These are phyloP conservation scores for Saccharomyces kudriavzevii DNA, from an alignment of 805 yeast species.

Conservation along the genomic window DNA sequence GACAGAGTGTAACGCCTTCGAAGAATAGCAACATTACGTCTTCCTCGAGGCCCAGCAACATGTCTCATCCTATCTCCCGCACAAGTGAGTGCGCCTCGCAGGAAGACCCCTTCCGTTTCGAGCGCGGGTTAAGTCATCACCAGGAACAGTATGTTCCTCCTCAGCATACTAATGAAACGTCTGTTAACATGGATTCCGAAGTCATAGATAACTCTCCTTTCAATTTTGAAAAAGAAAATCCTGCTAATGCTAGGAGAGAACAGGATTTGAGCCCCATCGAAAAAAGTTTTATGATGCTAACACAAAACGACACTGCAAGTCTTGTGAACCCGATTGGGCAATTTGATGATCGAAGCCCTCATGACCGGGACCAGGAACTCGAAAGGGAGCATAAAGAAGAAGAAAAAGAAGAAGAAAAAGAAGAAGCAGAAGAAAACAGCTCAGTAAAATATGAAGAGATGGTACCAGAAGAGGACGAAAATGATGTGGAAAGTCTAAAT, in stretches of 20 bases:
- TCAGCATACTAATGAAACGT: neutral
- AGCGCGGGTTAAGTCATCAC: neutral
- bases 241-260: neutral
- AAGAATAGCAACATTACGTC: neutral
- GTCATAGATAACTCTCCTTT: neutral
- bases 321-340: neutral
- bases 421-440: neutral
- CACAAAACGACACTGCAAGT: constrained; percentile 17
- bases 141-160: neutral
- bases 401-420: neutral
- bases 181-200: neutral
- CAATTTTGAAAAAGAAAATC: neutral
- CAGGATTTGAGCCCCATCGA: constrained; percentile 24
- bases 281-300: constrained; percentile 26
- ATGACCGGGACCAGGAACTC: neutral
- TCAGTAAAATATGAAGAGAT: neutral
- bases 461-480: neutral
- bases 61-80: neutral
- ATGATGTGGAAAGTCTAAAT: constrained; percentile 11
- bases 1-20: neutral
- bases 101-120: neutral
- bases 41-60: neutral
- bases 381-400: neutral
- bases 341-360: neutral
- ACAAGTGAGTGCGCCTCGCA: neutral